These are phyloP conservation scores for Aaosphaeria arxii DNA, from an alignment of 2,329 filamentous ascomycete species.

Conservation along the genomic window DNA sequence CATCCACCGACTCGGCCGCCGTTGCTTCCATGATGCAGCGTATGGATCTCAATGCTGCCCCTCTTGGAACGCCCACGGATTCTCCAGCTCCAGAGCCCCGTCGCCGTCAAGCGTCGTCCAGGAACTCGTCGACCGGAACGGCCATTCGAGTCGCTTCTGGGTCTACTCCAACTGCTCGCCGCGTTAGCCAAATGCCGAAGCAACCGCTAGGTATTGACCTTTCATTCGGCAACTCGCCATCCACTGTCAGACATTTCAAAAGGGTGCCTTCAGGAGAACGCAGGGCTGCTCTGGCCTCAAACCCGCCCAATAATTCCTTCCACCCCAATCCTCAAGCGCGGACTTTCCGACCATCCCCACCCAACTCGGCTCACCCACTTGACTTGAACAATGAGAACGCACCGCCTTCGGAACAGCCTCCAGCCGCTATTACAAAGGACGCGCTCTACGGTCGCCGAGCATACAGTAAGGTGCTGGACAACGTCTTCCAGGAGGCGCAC, in stretches of 20 bases:
- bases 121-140: conserved; percentile 39
- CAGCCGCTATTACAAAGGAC: conserved; percentile 64
- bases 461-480: conserved; percentile 78
- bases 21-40: conserved; percentile 37
- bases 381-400: conserved; percentile 60
- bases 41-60: conserved; percentile 45
- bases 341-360: conserved; percentile 37
- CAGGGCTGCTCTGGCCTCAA: conserved; percentile 28
- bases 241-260: conserved; percentile 87
- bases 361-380: conserved; percentile 24
- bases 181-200: conserved; percentile 50
- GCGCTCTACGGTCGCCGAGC: conserved; percentile 75
- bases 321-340: conserved; percentile 34
- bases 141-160: conserved; percentile 33
- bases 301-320: conserved; percentile 24
- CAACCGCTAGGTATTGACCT: conserved; percentile 84
- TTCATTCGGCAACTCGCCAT: conserved; percentile 90
- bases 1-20: conserved; percentile 36
- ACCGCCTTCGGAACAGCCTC: conserved; percentile 52
- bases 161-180: conserved; percentile 42
- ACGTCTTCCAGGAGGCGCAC: conserved; percentile 78
- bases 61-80: conserved; percentile 40
- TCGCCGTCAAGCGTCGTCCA: conserved; percentile 26
- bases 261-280: conserved; percentile 69
- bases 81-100: conserved; percentile 23